Conservation (phyloP, 2,329 filamentous ascomycete species). For the Arachnopeziza araneosa region DNA sequence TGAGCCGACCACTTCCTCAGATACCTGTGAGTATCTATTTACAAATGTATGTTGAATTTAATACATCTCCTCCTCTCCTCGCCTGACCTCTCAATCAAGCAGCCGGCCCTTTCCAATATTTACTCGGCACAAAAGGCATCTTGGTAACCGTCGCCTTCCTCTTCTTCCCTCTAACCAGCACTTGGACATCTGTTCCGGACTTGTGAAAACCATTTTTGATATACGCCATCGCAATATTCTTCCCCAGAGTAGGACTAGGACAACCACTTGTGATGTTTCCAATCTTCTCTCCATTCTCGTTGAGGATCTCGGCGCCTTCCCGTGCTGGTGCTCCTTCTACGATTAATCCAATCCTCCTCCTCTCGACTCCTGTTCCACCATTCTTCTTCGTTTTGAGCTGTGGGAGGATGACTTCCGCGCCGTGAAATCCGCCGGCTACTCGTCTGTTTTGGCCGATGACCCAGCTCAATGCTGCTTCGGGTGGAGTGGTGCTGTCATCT, state of each 20-base stretch:
- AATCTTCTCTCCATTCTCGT: slow-evolving; percentile 57
- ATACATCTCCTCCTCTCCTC: neutral
- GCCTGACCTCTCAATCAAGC: neutral
- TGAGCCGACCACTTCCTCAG: neutral
- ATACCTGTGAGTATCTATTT: neutral
- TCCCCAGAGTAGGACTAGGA: slow-evolving; percentile 77
- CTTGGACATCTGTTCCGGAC: slow-evolving; percentile 59
- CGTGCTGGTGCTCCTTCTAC: slow-evolving; percentile 84
- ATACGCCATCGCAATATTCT: slow-evolving; percentile 93
- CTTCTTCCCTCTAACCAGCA: slow-evolving; percentile 60
- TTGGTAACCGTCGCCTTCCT: slow-evolving; percentile 60
- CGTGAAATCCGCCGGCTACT: slow-evolving; percentile 69
- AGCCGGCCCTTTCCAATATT: slow-evolving; percentile 44
- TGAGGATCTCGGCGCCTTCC: slow-evolving; percentile 77
- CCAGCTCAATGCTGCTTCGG: slow-evolving; percentile 66
- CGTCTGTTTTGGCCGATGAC: slow-evolving; percentile 77
- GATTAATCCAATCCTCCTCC: slow-evolving; percentile 74
- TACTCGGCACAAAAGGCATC: slow-evolving; percentile 66
- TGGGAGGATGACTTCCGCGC: slow-evolving; percentile 67
- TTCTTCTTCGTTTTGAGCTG: slow-evolving; percentile 72
- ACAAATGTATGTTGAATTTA: neutral
- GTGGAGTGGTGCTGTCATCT: slow-evolving; percentile 68
- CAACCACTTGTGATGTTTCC: slow-evolving; percentile 85
- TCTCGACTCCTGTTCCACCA: slow-evolving; percentile 62
- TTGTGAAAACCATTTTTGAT: slow-evolving; percentile 64